Base-by-base conservation (phyloP, 495 filamentous ascomycete genomes). In the Pyrenula aspistea region DNA sequence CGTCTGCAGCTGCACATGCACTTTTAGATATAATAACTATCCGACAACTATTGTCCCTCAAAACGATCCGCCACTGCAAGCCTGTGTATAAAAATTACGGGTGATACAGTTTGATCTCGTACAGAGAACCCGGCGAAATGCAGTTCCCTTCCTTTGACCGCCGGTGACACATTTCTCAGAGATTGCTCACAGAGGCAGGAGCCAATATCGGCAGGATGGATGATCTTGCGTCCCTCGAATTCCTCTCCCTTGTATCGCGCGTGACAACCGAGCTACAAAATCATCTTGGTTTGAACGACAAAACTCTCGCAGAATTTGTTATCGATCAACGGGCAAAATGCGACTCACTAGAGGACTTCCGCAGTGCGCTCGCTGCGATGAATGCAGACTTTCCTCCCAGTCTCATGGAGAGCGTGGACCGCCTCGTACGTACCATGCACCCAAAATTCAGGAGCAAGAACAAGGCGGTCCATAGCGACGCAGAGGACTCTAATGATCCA, bases 241-340 rank as follows among this genome's bases (percentile, higher is more conserved):
- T 94, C 59, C 82, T 97, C 58, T 94, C 89, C 59, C 82, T 98
- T 57, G 91, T 97, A 59, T 91, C 89, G 51, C 95, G 92, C 70
- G 89, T 98, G 62, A 95, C 89, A 36, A 89, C 85, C 25, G 93
- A 98, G 73, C 76, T 97, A 49, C 85, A 90, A 61, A 98, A 98
- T 70, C 88, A 98, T 71, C 71, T 98, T 55, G 90, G 92, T 25
- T 84, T 96, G 64, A 87, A 76, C 68, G 92, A 98, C 67, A 96
- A 95, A 73, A 95, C 89, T 1, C 76, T 97, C 19, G 91, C 93
- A 53, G 93, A 97, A 68, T 98, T 94, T 67, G 79, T 97, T 56
- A 96, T 98, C 61, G 88, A 84, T 59, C 88, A 94, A 61, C 89
- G 95, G 62, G 65, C 86, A 63, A 82, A 91, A 83, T 89, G 83